Conservation (phyloP, 1,139 yeast species). For the Yamadazyma spencermartinsiae region DNA sequence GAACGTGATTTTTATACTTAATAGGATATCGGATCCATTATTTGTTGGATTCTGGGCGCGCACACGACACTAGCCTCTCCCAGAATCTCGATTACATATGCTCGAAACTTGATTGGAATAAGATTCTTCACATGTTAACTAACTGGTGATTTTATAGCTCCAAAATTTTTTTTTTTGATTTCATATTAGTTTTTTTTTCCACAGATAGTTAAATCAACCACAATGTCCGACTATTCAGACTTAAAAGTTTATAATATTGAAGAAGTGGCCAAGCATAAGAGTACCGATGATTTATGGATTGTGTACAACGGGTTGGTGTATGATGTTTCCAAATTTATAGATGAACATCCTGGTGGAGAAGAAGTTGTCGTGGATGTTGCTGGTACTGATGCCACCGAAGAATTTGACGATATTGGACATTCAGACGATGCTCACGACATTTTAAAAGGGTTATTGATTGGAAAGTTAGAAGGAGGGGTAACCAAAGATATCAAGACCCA, state of each 20-base stretch:
- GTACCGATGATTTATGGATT: slow-evolving; percentile 83
- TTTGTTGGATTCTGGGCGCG: too few species aligned
- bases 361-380: slow-evolving; percentile 91
- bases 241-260: slow-evolving; percentile 40
- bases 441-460: slow-evolving; percentile 66
- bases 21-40: background rate
- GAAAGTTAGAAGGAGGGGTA: slow-evolving; percentile 53
- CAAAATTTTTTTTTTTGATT: background rate
- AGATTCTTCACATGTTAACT: slow-evolving; percentile 9
- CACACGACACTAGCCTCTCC: too few species aligned
- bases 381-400: slow-evolving; percentile 91
- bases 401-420: slow-evolving; percentile 96
- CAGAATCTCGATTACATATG: slow-evolving; percentile 11
- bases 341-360: slow-evolving; percentile 98
- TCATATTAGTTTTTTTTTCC: too few species aligned
- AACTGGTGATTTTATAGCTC: background rate
- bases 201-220: too few species aligned
- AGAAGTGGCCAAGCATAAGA: slow-evolving; percentile 77
- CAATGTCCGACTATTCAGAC: slow-evolving; percentile 4
- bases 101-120: slow-evolving; percentile 9
- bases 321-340: slow-evolving; percentile 78
- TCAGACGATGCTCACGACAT: slow-evolving; percentile 92
- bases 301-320: slow-evolving; percentile 89
- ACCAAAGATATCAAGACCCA: slow-evolving; percentile 27
- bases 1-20: background rate